Evolutionary conservation across 2,329 filamentous ascomycete genomes (phyloP), one percentile per base, ranked within the genome.

Genomic region (Tolypocladium tundrense): DNA sequence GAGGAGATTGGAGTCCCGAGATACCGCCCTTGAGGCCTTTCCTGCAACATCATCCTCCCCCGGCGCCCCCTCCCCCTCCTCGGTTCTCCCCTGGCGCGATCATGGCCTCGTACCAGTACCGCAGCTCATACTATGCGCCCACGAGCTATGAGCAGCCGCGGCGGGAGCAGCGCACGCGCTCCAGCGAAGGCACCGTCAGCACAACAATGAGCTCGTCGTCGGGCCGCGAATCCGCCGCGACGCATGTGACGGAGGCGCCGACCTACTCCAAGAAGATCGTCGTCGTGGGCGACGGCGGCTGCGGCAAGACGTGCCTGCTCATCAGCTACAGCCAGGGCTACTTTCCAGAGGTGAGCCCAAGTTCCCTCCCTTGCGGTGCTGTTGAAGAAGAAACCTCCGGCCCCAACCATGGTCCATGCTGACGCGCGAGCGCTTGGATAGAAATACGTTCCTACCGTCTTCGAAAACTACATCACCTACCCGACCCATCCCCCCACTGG

Each of bases 401-500:
- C 43, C 13, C 41, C 40, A 33, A 11, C 57, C 57, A 52, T 35
- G 48, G 48, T n/a, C 57, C 56, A 11, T 54, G 40, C 55, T 57
- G 43, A 52, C 35, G 21, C 40, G n/a, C 54, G 19, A 52, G 13
- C 48, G 31, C 45, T 52, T 31, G 41, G 54, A 43, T 68, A 99
- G 94, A 97, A 97, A 97, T 99, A 99, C 69, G 94, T 99, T 45
- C 94, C 94, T 4, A 99, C 94, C 2, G 94, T 99, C 56, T 99
- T 99, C 73, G 94, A 99, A 72, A 99, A 99, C 79, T 99, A 99
- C 83, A 97, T 99, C 77, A 97, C 94, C 57, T 93, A 96, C 73
- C 95, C 93, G 58, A 88, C 87, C 60, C 94, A 99, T 76, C 85
- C 86, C 63, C 84, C 86, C 51, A 90, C 88, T 14, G 92, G 93